phyloP scores from a whole-genome alignment of 2,329 filamentous ascomycete genomes.

The Aspergillus caelatus region DNA sequence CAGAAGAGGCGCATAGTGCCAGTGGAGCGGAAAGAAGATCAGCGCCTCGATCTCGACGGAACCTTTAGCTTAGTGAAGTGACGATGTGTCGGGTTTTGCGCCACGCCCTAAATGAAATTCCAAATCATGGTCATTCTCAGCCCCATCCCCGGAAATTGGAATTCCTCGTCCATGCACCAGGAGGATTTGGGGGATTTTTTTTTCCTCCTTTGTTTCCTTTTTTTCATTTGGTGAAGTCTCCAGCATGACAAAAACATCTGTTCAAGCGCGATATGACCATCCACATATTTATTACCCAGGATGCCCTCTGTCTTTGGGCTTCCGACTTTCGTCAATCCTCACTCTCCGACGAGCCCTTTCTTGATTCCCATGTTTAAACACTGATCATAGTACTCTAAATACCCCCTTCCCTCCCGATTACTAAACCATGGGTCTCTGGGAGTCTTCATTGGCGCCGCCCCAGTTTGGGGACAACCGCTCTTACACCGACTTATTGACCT shows the following conservation, averaged over 20 bases:
- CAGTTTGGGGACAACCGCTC: constrained; percentile 18
- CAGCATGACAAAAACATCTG: constrained; percentile 21
- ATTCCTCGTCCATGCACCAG: constrained; percentile 9
- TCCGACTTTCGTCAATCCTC: neutral
- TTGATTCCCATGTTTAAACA: neutral
- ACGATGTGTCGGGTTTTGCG: constrained; percentile 22
- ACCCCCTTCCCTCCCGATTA: neutral
- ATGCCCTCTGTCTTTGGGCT: neutral
- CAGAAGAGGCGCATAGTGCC: constrained; percentile 18
- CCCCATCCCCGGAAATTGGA: constrained; percentile 16
- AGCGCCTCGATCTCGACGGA: constrained; percentile 23
- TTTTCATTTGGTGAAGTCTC: constrained; percentile 6
- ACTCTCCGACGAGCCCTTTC: neutral
- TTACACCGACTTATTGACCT: constrained; percentile 46
- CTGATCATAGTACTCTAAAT: neutral
- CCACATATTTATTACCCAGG: constrained; percentile 21
- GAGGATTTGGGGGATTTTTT: neutral
- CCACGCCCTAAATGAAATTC: constrained; percentile 26
- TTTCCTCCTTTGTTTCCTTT: constrained; percentile 1
- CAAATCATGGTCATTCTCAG: constrained; percentile 23
- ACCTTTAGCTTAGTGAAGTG: constrained; percentile 8
- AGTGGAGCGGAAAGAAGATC: constrained; percentile 20
- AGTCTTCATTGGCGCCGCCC: constrained; percentile 24
- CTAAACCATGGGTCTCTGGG: constrained; percentile 29
- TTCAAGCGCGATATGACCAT: constrained; percentile 14